phyloP scores from a whole-genome alignment of 345 rosid species.

The Acer negundo region DNA sequence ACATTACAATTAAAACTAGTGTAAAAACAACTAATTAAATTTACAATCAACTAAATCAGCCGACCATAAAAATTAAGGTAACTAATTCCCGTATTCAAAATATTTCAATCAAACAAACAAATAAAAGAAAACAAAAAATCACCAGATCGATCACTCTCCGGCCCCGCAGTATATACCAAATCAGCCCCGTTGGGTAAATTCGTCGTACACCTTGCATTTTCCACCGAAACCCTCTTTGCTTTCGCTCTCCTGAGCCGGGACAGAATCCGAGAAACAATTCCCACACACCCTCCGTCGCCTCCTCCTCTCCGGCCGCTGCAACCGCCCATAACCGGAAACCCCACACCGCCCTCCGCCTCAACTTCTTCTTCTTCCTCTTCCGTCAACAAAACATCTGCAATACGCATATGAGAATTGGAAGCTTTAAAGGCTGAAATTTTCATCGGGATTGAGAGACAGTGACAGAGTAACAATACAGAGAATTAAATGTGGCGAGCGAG shows the following conservation, averaged over 20 bases:
- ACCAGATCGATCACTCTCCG: conserved; percentile 21
- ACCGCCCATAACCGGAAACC: not conserved
- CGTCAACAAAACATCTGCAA: conserved; percentile 33
- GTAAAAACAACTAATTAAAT: not conserved
- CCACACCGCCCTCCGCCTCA: too few species aligned
- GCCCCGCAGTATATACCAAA: not conserved
- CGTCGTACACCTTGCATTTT: conserved; percentile 7
- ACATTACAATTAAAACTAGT: not conserved
- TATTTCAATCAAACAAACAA: not conserved
- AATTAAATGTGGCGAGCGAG: conserved; percentile 20
- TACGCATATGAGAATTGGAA: conserved; percentile 26
- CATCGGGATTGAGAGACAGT: conserved; percentile 11
- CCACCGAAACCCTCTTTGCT: conserved; percentile 7
- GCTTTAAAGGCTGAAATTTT: not conserved
- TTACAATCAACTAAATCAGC: not conserved
- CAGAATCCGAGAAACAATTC: conserved; percentile 28
- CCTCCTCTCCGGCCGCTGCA: not conserved
- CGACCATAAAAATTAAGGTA: too few species aligned
- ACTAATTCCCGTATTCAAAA: not conserved
- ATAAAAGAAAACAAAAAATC: not conserved
- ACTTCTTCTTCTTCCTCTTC: conserved; percentile 10
- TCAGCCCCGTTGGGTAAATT: conserved; percentile 10
- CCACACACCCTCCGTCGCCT: conserved; percentile 3
- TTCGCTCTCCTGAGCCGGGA: conserved; percentile 24
- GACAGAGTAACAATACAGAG: not conserved